Percentiles rank a stretch among this genome's conserved stretches.
Evolutionary conservation across 495 filamentous ascomycete species (phyloP).

Genomic region (Daldinia grandis): DNA sequence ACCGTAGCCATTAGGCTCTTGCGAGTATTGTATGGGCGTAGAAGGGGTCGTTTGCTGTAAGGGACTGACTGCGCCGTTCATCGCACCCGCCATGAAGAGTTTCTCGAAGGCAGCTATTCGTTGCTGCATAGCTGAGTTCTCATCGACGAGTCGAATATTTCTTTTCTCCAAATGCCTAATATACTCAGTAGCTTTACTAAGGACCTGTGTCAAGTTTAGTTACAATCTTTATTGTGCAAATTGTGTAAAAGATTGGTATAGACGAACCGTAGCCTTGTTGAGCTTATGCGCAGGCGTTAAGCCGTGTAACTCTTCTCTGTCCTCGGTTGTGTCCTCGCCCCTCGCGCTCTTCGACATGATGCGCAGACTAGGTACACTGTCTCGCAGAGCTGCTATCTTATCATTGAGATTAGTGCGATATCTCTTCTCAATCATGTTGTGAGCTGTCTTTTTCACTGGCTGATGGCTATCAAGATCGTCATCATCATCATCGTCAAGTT

Average conservation of each 20-base stretch:
- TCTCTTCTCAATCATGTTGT: constrained; percentile 97
- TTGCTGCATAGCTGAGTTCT: constrained; percentile 77
- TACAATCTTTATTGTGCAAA: no score
- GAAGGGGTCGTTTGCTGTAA: constrained; percentile 52
- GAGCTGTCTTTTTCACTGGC: constrained; percentile 91
- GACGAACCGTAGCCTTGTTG: constrained; percentile 87
- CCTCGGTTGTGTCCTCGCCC: constrained; percentile 73
- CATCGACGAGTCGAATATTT: constrained; percentile 80
- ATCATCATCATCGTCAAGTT: constrained; percentile 57
- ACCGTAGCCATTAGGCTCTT: constrained; percentile 50
- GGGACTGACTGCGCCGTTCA: constrained; percentile 60
- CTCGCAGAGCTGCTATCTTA: constrained; percentile 89
- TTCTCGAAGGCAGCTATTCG: constrained; percentile 75
- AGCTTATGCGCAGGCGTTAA: constrained; percentile 85
- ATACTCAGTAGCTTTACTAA: constrained; percentile 95
- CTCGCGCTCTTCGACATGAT: constrained; percentile 73
- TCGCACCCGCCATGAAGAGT: constrained; percentile 67
- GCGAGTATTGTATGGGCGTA: constrained; percentile 58
- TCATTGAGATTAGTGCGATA: constrained; percentile 97
- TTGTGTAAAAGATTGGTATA: not conserved
- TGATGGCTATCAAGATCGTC: constrained; percentile 68
- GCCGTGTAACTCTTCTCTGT: constrained; percentile 80
- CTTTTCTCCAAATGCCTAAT: constrained; percentile 92
- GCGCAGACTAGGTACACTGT: constrained; percentile 87
- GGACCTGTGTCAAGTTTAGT: constrained; percentile 56